Conservation (phyloP, 257 asterid genomes). For the Solanum sejunctum region DNA sequence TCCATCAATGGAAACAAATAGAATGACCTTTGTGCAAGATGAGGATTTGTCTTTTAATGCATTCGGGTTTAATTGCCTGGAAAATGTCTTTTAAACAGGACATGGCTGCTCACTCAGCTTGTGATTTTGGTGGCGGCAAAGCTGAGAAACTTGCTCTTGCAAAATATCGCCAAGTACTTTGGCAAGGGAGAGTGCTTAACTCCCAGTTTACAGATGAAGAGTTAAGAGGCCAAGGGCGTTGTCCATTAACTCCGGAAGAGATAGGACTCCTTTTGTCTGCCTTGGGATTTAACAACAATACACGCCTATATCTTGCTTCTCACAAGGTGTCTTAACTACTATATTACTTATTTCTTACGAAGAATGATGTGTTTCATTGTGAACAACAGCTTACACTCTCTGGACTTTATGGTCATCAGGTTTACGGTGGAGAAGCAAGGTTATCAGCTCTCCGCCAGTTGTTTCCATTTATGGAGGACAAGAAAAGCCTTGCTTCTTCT, state of each 20-base stretch:
- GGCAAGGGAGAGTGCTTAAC: slow-evolving; percentile 33
- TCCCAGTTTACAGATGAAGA: slow-evolving; percentile 28
- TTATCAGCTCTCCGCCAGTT: slow-evolving; percentile 15
- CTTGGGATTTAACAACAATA: slow-evolving; percentile 22
- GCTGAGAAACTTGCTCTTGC: slow-evolving; percentile 35
- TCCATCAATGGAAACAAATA: background rate
- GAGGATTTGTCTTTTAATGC: background rate
- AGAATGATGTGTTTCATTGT: background rate
- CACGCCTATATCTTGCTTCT: slow-evolving; percentile 30
- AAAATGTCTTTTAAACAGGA: slow-evolving; percentile 6
- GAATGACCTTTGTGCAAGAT: background rate
- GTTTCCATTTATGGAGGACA: slow-evolving; percentile 29
- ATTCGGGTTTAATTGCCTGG: background rate
- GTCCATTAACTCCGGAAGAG: slow-evolving; percentile 35
- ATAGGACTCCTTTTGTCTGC: slow-evolving; percentile 28
- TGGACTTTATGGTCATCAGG: slow-evolving; percentile 2
- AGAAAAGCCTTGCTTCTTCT: slow-evolving; percentile 19
- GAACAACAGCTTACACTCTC: background rate
- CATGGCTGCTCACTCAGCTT: slow-evolving; percentile 34
- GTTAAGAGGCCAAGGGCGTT: slow-evolving; percentile 27
- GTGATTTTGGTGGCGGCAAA: slow-evolving; percentile 34
- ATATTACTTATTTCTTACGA: background rate
- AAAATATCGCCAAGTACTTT: slow-evolving; percentile 25
- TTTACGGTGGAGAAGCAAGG: slow-evolving; percentile 36
- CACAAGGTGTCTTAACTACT: slow-evolving; percentile 10